Evolutionary conservation across 192 early-diverging fungal genomes (phyloP), one percentile per base, ranked within the genome.

Genomic region (Chytriomyces hyalinus): DNA sequence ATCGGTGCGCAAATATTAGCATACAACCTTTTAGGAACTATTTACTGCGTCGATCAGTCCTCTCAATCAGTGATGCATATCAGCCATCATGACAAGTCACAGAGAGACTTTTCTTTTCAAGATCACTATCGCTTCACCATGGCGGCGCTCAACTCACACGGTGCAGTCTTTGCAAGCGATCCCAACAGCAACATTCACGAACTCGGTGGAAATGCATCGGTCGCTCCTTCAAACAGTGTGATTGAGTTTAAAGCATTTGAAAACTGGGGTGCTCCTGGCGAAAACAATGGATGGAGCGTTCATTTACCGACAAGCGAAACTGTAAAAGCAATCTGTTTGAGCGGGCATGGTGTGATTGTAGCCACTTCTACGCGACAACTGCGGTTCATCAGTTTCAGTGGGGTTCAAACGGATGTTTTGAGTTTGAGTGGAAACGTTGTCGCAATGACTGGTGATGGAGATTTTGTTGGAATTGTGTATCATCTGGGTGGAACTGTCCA

Each of bases 51-150:
- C 44, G 86, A 91, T 47, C 78, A 81, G 24, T 88, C 85, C 13
- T 82, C 89, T 3, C 89, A 94, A 82, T 88, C 89, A 24, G 94
- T 91, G 11, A 78, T 99, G 15, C 92, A 94, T 78, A 91, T 99
- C 5, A 92, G 93, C 61, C 97, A 93, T 74, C 92, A 96, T 80
- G 95, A 99, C 86, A 90, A 94, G 72, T 86, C 93, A 15, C 70
- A 88, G 6, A 87, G 94, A 48, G 92, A 92, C 69, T 92, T 93
- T 62, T 91, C 92, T 79, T 97, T 98, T 63, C 88, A 91, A 3
- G 95, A 98, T 76, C 86, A 88, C 73, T 85, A 87, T 78, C 88
- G 91, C 51, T 95, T 89, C 83, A 86, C 90, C 5, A 87, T 97
- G 88, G 95, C 93, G 0, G 85, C 90, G 61, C 83, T 99, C 13